Evolutionary conservation across 345 rosid species (phyloP).

Genomic region (Litchi chinensis): DNA sequence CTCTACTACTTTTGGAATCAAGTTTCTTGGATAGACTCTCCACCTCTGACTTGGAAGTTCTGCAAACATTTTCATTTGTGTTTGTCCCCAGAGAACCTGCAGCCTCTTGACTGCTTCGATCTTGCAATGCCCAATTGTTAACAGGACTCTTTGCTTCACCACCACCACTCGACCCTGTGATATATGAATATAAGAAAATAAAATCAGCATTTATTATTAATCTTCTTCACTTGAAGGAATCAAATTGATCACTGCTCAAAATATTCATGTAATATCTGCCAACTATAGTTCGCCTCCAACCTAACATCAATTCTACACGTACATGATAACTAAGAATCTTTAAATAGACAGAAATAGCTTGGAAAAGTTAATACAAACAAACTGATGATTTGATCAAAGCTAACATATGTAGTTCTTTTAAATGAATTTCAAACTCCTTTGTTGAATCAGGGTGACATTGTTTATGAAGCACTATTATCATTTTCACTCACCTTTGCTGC

Average conservation of each 20-base stretch:
- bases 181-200: conserved; percentile 9
- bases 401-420: not conserved
- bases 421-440: not conserved
- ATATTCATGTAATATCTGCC: conserved; percentile 7
- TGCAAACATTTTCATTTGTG: conserved; percentile 1
- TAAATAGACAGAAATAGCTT: not conserved
- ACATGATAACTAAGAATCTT: not conserved
- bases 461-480: not conserved
- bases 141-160: conserved; percentile 29
- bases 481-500: not conserved
- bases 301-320: not conserved
- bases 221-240: not conserved
- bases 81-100: conserved; percentile 30
- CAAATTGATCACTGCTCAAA: not conserved
- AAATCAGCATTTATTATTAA: not conserved
- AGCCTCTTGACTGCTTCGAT: conserved; percentile 25
- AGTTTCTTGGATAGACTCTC: conserved; percentile 33
- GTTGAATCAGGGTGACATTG: not conserved
- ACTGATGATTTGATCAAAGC: not conserved
- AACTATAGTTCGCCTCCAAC: not conserved
- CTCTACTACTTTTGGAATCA: conserved; percentile 35
- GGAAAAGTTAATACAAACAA: not conserved
- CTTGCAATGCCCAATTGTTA: conserved; percentile 30
- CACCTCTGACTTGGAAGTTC: conserved; percentile 28
- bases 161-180: conserved; percentile 40